Evolutionary conservation across 192 early-diverging fungal species (phyloP), one percentile per base, ranked within the genome.

Genomic region (Entomortierella lignicola): DNA sequence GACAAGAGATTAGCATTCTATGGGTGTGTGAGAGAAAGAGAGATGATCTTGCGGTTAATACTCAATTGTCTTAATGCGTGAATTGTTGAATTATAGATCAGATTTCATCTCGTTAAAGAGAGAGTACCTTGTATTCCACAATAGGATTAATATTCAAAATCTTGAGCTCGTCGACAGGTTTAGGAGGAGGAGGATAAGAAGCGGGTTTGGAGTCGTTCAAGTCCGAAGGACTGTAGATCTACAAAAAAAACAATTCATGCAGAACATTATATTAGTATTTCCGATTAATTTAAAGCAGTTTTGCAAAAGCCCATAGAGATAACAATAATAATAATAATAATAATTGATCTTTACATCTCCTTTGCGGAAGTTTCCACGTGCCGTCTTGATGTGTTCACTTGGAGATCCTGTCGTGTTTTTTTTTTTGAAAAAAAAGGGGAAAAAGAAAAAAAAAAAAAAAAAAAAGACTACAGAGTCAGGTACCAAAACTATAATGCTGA

Each of bases 1-100:
- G 85, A 84, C 55, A 92, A 64, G 55, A 90, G 41, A 21, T 67
- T 57, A 12, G 72, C 72, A 72, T 90, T 88, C 80, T 90, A 54
- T 7, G 8, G 5, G 20, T 47, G 4, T 7, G 20, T 2, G 34
- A 37, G 34, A 51, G 18, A 51, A 51, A 51, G 50, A 18, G n/a
- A n/a, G n/a, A n/a, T n/a, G n/a, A n/a, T 15, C 47, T 37, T 37
- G 34, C 34, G 10, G 34, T 37, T 37, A 37, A 37, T 37, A 37
- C 10, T 37, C 34, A 10, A 4, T 37, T 4, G 10, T 37, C 10
- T 10, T 7, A 37, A 37, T 10, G 34, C 34, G 4, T 37, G 34
- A 10, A 7, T 7, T 10, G 34, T 37, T 37, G 10, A 37, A 10
- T 10, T 7, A 37, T n/a, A n/a, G n/a, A n/a, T n/a, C n/a, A n/a